Evolutionary conservation across 2,329 filamentous ascomycete species (phyloP).

Genomic region (Aspergillus piperis): DNA sequence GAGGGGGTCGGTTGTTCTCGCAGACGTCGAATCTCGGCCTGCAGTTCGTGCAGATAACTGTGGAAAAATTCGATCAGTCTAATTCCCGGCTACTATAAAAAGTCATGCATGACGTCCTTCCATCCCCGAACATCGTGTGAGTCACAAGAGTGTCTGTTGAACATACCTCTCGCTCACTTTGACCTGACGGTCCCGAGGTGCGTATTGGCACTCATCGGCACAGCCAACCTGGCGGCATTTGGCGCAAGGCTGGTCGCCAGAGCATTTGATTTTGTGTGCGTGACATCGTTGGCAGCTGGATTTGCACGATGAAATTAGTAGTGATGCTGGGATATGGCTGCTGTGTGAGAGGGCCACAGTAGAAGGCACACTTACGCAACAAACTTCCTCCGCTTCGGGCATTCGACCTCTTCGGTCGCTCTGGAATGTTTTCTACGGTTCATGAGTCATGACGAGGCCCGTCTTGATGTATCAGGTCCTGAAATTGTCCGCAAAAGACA

Average conservation of each 20-base stretch:
- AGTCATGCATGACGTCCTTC: not conserved
- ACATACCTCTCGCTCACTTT: conserved; percentile 40
- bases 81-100: not conserved
- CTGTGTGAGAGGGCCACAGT: not conserved
- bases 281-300: conserved; percentile 47
- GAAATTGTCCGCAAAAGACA: not conserved
- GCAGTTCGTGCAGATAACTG: conserved; percentile 37
- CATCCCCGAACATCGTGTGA: not conserved
- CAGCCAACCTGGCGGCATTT: conserved; percentile 43
- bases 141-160: not conserved
- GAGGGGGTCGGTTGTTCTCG: conserved; percentile 33
- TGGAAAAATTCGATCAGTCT: not conserved
- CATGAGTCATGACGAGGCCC: conserved; percentile 14
- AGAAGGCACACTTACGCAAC: conserved; percentile 29
- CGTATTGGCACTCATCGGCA: conserved; percentile 43
- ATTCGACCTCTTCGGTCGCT: conserved; percentile 14
- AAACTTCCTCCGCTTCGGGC: conserved; percentile 31
- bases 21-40: conserved; percentile 36
- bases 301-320: not conserved
- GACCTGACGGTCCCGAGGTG: conserved; percentile 46
- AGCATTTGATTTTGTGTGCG: conserved; percentile 51
- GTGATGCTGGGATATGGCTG: too few relatives aligned
- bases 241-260: conserved; percentile 46
- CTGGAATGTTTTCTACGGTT: conserved; percentile 17
- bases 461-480: not conserved